Evolutionary conservation across 2,329 filamentous ascomycete genomes (phyloP).

Genomic region (Fusarium temperatum): DNA sequence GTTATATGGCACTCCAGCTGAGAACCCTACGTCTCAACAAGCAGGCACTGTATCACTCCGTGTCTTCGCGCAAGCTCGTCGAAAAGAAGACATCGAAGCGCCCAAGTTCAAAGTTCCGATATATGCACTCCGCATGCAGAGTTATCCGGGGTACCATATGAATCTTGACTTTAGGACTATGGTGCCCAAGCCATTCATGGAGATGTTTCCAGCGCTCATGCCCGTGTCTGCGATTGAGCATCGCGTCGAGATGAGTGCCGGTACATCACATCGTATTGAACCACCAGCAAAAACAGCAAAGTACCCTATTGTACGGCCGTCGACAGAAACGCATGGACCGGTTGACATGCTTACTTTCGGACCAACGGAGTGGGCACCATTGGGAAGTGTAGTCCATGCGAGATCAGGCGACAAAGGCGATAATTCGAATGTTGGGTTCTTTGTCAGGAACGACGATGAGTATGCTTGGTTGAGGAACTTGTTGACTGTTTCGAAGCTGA

Average conservation of each 20-base stretch:
- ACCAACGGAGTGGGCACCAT: constrained; percentile 38
- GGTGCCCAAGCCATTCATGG: constrained; percentile 54
- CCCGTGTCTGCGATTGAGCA: constrained; percentile 42
- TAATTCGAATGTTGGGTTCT: constrained; percentile 58
- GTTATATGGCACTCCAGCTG: constrained; percentile 49
- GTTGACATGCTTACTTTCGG: constrained; percentile 41
- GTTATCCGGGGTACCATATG: constrained; percentile 55
- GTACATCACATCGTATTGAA: constrained; percentile 18
- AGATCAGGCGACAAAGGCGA: constrained; percentile 54
- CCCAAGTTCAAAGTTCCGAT: constrained; percentile 50
- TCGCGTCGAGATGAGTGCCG: constrained; percentile 41
- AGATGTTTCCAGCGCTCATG: constrained; percentile 52
- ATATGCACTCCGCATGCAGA: constrained; percentile 52
- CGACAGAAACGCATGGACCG: constrained; percentile 41
- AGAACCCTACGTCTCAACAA: constrained; percentile 55
- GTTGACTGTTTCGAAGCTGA: constrained; percentile 51
- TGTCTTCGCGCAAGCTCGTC: constrained; percentile 56
- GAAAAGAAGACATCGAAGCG: constrained; percentile 46
- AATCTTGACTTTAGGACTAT: constrained; percentile 55
- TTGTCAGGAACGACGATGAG: constrained; percentile 54
- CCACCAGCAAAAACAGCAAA: constrained; percentile 34
- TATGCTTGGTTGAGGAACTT: constrained; percentile 56
- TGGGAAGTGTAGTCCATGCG: constrained; percentile 46
- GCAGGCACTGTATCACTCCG: constrained; percentile 59
- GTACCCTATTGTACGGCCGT: constrained; percentile 39